Evolutionary conservation across 2,329 filamentous ascomycete genomes (phyloP), one percentile per base, ranked within the genome.

Genomic region (Nemania sp.): DNA sequence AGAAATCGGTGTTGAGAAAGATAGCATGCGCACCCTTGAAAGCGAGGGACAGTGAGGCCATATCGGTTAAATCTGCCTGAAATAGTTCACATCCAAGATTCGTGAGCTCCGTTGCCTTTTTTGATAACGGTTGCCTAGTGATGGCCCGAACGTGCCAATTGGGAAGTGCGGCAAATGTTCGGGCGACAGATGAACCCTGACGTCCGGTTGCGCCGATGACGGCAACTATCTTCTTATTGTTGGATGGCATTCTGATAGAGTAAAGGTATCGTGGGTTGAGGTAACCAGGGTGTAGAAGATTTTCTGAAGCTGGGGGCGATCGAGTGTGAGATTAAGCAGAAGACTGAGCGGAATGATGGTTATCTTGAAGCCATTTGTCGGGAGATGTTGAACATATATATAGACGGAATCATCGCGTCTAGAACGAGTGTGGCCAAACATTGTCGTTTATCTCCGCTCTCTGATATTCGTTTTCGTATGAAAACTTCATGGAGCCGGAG

Each of bases 1-100:
- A 72, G 32, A 70, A 72, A 47, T 73, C 72, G 11, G 72, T 73
- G 32, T 73, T 73, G 38, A 71, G 66, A 49, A 74, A 74, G 59
- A 74, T 72, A n/a, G 71, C 70, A 35, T 72, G 66, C 5, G 54
- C 67, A 15, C 70, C 72, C 5, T 60, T 51, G 32, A 74, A 74
- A 7, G 73, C 72, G 15, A 45, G 60, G 5, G 35, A 41, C 5
- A 74, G 62, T 1, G 69, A 68, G 1, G 32, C 51, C 5, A 18
- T 13, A 35, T 73, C 70, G 5, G 41, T 51, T 1, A 73, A 56
- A 20, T 74, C 70, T 13, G 68, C 73, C 38, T 63, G 55, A 11
- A 70, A 59, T 13, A 73, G 38, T 13, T 71, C 68, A 27, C 69
- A 72, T 27, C 73, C 73, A 11, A 67, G 52, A 1, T 32, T 52